phyloP scores from a whole-genome alignment of 2,329 filamentous ascomycete species.

The Aspergillus aculeatinus region DNA sequence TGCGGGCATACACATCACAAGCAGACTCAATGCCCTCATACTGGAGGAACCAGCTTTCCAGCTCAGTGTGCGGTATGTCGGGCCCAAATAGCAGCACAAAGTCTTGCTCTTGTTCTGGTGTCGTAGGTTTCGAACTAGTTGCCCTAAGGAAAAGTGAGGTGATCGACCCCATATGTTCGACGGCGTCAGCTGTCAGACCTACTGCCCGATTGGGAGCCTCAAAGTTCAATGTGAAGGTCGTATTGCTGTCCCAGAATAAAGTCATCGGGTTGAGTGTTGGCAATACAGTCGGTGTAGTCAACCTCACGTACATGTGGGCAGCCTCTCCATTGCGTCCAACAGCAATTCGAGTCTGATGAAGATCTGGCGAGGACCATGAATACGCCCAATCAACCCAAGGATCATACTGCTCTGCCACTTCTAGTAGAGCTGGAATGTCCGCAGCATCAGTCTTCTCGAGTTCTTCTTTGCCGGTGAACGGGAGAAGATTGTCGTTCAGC shows the following conservation, averaged over 20 bases:
- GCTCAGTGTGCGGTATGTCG: conserved; percentile 13
- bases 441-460: conserved; percentile 13
- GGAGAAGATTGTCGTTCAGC: conserved; percentile 75
- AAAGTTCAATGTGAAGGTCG: conserved; percentile 22
- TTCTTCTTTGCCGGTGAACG: conserved; percentile 45
- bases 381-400: conserved; percentile 31
- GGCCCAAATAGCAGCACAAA: conserved; percentile 32
- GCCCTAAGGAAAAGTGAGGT: conserved; percentile 31
- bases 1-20: conserved; percentile 21
- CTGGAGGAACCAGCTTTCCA: conserved; percentile 23
- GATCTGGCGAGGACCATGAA: conserved; percentile 24
- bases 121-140: conserved; percentile 10
- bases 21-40: conserved; percentile 25
- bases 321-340: conserved; percentile 17
- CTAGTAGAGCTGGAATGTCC: conserved; percentile 22
- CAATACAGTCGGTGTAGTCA: conserved; percentile 21
- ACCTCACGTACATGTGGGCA: conserved; percentile 20
- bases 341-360: conserved; percentile 24
- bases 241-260: conserved; percentile 31
- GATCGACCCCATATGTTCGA: conserved; percentile 33
- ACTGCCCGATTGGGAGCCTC: conserved; percentile 10
- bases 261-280: conserved; percentile 24
- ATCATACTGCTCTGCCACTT: conserved; percentile 31
- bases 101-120: conserved; percentile 17
- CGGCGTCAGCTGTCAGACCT: conserved; percentile 18